These are phyloP conservation scores for Gonapodya prolifera DNA, from an alignment of 192 early-diverging fungal genomes.

Conservation along the genomic window DNA sequence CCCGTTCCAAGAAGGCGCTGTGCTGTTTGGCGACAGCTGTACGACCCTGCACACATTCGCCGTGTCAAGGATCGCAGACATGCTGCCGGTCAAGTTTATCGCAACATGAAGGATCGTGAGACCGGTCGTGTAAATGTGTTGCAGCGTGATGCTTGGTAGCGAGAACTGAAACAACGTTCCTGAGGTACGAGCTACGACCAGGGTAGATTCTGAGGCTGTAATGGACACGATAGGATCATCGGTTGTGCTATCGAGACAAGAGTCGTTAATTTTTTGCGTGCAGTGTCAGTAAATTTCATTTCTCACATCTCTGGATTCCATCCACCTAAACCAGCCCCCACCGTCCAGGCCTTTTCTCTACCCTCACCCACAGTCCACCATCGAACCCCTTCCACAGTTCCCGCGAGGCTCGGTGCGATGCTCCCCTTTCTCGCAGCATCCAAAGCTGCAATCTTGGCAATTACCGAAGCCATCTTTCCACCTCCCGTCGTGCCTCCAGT, in stretches of 20 bases:
- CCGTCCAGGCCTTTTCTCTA: neutral
- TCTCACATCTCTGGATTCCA: neutral
- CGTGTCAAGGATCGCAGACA: conserved; percentile 30
- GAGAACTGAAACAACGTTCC: conserved; percentile 31
- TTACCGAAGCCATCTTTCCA: neutral
- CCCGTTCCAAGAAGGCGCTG: conserved; percentile 24
- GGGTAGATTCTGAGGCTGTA: conserved; percentile 20
- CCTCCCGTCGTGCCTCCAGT: neutral
- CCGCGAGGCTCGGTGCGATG: neutral
- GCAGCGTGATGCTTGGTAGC: conserved; percentile 33
- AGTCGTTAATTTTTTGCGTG: neutral
- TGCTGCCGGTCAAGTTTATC: conserved; percentile 28
- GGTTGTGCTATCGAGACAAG: conserved; percentile 12
- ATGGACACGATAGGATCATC: conserved; percentile 31
- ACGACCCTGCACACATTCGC: conserved; percentile 37
- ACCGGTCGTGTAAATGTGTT: conserved; percentile 26
- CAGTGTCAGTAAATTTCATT: neutral
- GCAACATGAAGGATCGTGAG: conserved; percentile 20
- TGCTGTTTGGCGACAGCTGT: conserved; percentile 14
- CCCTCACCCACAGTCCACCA: neutral
- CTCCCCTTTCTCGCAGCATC: neutral
- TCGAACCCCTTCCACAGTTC: neutral
- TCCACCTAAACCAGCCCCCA: conserved; percentile 6
- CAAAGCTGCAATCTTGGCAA: neutral
- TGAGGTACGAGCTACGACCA: conserved; percentile 32